phyloP scores from a whole-genome alignment of 2,329 filamentous ascomycete genomes.

The Zasmidium cellare region DNA sequence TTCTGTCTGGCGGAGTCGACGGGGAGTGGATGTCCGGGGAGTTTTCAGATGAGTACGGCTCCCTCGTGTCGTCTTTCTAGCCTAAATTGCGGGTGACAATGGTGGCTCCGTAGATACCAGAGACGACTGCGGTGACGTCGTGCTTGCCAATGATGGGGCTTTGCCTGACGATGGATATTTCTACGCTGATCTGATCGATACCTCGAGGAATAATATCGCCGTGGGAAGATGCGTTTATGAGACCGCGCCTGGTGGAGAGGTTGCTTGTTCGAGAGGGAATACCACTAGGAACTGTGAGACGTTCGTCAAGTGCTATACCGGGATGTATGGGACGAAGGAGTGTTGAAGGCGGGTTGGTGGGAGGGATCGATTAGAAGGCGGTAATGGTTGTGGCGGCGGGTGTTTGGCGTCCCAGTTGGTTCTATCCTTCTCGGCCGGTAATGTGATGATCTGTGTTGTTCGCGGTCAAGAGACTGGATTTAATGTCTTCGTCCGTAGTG shows the following conservation, averaged over 20 bases:
- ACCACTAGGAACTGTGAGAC: slow-evolving; percentile 9
- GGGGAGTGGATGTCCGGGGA: slow-evolving; percentile 7
- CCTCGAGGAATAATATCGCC: slow-evolving; percentile 16
- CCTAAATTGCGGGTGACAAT: not conserved
- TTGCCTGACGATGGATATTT: slow-evolving; percentile 12
- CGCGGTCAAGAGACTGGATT: too few relatives aligned
- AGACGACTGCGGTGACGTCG: slow-evolving; percentile 15
- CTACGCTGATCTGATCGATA: slow-evolving; percentile 16
- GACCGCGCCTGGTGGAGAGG: not conserved
- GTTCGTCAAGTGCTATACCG: slow-evolving; percentile 15
- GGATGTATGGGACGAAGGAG: slow-evolving; percentile 9
- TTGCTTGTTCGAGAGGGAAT: not conserved
- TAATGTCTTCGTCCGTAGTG: too few relatives aligned
- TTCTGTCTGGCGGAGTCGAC: slow-evolving; percentile 8
- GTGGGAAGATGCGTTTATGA: slow-evolving; percentile 17
- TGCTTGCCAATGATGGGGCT: not conserved
- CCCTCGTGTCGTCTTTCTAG: too few relatives aligned
- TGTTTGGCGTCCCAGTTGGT: too few relatives aligned
- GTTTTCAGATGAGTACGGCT: slow-evolving; percentile 8
- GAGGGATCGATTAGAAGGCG: too few relatives aligned
- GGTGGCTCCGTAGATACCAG: slow-evolving; percentile 3
- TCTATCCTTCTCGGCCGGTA: too few relatives aligned
- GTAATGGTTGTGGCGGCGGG: too few relatives aligned
- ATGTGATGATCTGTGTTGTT: too few relatives aligned
- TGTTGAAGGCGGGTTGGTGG: not conserved